Evolutionary conservation across 805 yeast species (phyloP), one percentile per base, ranked within the genome.

Genomic region (Candida insectorum): DNA sequence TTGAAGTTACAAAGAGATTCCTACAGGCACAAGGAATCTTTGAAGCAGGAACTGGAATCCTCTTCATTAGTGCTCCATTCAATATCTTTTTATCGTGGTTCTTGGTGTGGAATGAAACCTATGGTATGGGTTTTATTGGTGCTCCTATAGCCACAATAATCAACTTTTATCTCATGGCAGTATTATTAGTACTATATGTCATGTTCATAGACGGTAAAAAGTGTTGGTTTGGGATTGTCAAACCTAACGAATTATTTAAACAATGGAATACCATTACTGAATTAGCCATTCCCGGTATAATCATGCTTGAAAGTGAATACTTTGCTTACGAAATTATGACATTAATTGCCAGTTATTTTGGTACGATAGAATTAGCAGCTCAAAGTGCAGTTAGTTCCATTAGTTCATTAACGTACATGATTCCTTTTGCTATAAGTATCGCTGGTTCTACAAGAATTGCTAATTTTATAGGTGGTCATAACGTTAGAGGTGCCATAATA

Each of bases 171-270:
- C 32, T 63, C 28, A 65, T 65, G 70, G 52, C 51, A 11, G 12
- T 60, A 4, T 44, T 67, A 23, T 45, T 67, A 24, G 51, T 65
- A 4, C 32, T 63, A 20, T 66, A 66, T 43, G 67, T 59, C 23
- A 32, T 65, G 0, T 71, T 62, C 39, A 54, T 81, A 24, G 85
- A 82, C 45, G 91, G 89, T 1, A 57, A 55, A 18, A 71, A 74
- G 45, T 84, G 91, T 47, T 83, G 91, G 91, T 72, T 63, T 40
- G 91, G 91, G 0, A 19, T 65, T 5, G 54, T 52, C 14, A 64
- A 75, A 19, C 44, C 71, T 0, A 22, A 45, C 2, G 60, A 62
- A 33, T 36, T 65, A 16, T 57, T 64, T 34, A 43, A 39, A 18
- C 56, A 57, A 33, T 67, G 72, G 72, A 49, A 56, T 16, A 50